Conservation (phyloP, 2,329 filamentous ascomycete genomes). For the Neonectria ditissima region DNA sequence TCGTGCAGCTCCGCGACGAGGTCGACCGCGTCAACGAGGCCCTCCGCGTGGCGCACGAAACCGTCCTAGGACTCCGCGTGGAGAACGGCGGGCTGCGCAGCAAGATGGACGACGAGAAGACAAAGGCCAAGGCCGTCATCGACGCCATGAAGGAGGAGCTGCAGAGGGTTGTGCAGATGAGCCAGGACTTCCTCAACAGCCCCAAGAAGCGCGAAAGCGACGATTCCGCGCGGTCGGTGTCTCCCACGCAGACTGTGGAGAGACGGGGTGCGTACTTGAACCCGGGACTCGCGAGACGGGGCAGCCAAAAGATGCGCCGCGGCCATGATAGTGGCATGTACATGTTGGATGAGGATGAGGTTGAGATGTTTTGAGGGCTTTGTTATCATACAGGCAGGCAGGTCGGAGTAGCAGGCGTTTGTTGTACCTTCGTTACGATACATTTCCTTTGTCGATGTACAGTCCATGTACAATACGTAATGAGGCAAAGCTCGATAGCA, state of each 20-base stretch:
- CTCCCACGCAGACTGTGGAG: slow-evolving; percentile 26
- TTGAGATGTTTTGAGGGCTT: slow-evolving; percentile 45
- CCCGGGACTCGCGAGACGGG: slow-evolving; percentile 47
- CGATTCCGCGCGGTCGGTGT: slow-evolving; percentile 17
- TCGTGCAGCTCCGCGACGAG: slow-evolving; percentile 61
- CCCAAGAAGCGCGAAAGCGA: slow-evolving; percentile 37
- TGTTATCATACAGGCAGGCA: slow-evolving; percentile 1
- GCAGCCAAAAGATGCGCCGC: slow-evolving; percentile 56
- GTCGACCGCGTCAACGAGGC: slow-evolving; percentile 60
- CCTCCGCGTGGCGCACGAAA: slow-evolving; percentile 61
- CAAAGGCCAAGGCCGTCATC: slow-evolving; percentile 58
- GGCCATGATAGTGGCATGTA: slow-evolving; percentile 67
- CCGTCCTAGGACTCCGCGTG: slow-evolving; percentile 58
- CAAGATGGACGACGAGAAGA: slow-evolving; percentile 53
- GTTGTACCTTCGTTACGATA: slow-evolving; percentile 25
- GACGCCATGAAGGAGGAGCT: slow-evolving; percentile 65
- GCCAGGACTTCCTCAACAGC: slow-evolving; percentile 56
- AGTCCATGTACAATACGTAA: not conserved
- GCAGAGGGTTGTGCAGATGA: slow-evolving; percentile 60
- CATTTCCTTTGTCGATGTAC: slow-evolving; percentile 30
- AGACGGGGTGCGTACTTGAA: slow-evolving; percentile 40
- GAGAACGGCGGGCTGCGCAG: slow-evolving; percentile 58
- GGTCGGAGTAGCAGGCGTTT: slow-evolving; percentile 27
- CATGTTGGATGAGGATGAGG: slow-evolving; percentile 66
- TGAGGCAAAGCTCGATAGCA: not conserved